Percentiles rank a stretch among this genome's conserved stretches.
Conservation (phyloP, 768 basidiomycete genomes). For the Tylopilus intermedius region DNA sequence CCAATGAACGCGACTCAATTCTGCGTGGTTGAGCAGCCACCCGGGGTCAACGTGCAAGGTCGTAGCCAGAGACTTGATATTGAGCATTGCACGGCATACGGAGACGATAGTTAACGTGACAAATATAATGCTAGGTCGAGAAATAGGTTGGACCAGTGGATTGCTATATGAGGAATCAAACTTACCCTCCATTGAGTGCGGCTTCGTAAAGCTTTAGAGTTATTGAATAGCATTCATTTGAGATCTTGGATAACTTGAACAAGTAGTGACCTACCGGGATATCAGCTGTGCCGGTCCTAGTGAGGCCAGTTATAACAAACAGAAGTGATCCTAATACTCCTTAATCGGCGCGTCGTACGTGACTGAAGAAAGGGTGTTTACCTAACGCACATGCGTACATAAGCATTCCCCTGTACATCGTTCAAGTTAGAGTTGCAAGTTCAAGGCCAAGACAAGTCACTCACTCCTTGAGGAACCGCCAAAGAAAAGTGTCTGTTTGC, state of each 20-base stretch:
- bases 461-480: too few relatives aligned
- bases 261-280: constrained; percentile 7
- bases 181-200: constrained; percentile 9
- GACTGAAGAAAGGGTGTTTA: not conserved
- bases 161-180: not conserved
- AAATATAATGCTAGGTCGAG: not conserved
- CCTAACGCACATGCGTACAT: constrained; percentile 21
- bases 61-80: constrained; percentile 40
- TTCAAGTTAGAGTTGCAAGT: too few relatives aligned
- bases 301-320: constrained; percentile 12
- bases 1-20: constrained; percentile 42
- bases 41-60: constrained; percentile 37
- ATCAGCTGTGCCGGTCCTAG: not conserved
- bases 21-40: constrained; percentile 42
- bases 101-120: constrained; percentile 20
- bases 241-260: not conserved
- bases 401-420: constrained; percentile 16
- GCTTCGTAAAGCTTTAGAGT: constrained; percentile 9
- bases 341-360: not conserved
- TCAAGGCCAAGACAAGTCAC: too few relatives aligned
- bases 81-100: constrained; percentile 37
- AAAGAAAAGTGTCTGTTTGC: too few relatives aligned
- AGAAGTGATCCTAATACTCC: constrained; percentile 12
- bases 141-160: not conserved
- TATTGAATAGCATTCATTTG: not conserved